A percentile compares a stretch with the other conserved stretches of the same genome.
Conservation (phyloP, 306 rosid genomes). For the Medicago lupulina region DNA sequence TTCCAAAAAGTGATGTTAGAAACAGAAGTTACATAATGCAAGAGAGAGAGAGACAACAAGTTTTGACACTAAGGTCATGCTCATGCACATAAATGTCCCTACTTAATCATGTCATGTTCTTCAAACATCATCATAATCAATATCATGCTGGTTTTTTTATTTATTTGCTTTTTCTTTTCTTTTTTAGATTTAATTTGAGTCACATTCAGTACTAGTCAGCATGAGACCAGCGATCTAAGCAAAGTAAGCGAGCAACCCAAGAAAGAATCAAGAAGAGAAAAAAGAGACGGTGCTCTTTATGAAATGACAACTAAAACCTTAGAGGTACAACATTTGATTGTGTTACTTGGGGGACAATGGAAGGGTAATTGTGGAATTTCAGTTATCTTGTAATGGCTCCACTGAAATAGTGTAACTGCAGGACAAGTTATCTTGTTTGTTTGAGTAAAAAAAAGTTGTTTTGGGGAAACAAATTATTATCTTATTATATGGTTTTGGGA, state of each 20-base stretch:
- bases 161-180: not conserved
- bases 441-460: conserved; percentile 20
- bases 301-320: conserved; percentile 41
- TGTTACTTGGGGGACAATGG: not conserved
- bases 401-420: conserved; percentile 32
- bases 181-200: conserved; percentile 3
- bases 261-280: conserved; percentile 34
- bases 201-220: conserved; percentile 37
- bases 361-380: conserved; percentile 36
- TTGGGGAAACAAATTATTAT: conserved; percentile 39
- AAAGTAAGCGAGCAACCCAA: conserved; percentile 44
- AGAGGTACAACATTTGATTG: not conserved
- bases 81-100: conserved; percentile 50
- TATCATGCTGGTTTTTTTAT: not conserved
- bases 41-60: conserved; percentile 41
- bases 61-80: conserved; percentile 13
- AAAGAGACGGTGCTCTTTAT: not conserved
- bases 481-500: conserved; percentile 54
- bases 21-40: conserved; percentile 34
- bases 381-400: not conserved
- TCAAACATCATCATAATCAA: conserved; percentile 44
- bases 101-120: conserved; percentile 45
- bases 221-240: conserved; percentile 39
- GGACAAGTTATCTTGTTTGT: conserved; percentile 14
- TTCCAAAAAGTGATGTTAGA: conserved; percentile 42